Evolutionary conservation across 1,139 yeast genomes (phyloP).

Genomic region (Suhomyces coccinellae): DNA sequence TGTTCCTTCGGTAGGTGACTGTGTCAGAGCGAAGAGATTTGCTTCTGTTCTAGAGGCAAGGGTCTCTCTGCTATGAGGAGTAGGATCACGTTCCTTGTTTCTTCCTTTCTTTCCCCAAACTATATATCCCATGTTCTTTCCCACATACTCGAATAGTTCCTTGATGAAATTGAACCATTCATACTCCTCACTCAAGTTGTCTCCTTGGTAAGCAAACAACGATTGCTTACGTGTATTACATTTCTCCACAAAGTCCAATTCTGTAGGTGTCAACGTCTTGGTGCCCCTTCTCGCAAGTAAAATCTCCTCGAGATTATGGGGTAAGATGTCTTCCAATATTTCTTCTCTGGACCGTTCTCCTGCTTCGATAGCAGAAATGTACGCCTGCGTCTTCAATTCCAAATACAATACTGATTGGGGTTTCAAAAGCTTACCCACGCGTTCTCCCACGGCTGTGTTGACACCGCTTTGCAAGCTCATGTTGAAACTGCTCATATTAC

Average conservation of each 20-base stretch:
- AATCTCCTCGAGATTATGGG: constrained; percentile 59
- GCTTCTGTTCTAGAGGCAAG: constrained; percentile 10
- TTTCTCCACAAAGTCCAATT: constrained; percentile 66
- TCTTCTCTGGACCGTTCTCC: constrained; percentile 68
- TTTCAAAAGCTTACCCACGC: constrained; percentile 64
- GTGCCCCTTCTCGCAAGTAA: constrained; percentile 48
- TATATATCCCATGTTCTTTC: constrained; percentile 69
- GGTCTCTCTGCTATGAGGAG: constrained; percentile 32
- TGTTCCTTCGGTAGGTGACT: not conserved
- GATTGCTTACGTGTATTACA: constrained; percentile 69
- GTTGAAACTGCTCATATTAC: constrained; percentile 37
- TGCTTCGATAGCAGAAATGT: constrained; percentile 80
- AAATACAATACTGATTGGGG: constrained; percentile 77
- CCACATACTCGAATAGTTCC: constrained; percentile 75
- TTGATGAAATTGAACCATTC: constrained; percentile 74
- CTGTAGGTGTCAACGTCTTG: constrained; percentile 59
- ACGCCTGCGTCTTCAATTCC: constrained; percentile 93
- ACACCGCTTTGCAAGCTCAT: constrained; percentile 42
- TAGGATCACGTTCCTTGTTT: constrained; percentile 17
- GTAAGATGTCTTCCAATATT: constrained; percentile 75
- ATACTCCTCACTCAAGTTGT: constrained; percentile 56
- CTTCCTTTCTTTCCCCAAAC: constrained; percentile 69
- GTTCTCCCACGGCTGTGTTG: constrained; percentile 41
- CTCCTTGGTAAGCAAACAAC: constrained; percentile 48
- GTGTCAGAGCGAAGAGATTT: not conserved